Base-by-base conservation (phyloP, 306 rosid species). In the Prunus armeniaca region DNA sequence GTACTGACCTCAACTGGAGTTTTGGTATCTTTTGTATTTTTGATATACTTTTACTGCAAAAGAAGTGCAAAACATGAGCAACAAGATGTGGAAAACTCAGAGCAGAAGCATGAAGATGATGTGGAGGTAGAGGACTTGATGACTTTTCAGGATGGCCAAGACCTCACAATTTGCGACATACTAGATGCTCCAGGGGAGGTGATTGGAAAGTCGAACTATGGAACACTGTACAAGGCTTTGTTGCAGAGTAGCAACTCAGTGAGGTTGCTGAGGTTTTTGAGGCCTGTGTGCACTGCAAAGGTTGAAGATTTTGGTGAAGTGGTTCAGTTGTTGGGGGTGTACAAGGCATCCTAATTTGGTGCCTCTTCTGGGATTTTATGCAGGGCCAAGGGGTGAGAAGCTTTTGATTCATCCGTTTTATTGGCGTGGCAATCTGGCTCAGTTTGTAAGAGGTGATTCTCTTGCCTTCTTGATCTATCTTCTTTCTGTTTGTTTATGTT, bases 131-230 rank as follows among this genome's bases (percentile, higher is more conserved):
- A 88, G 80, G 91, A 91, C 49, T 77, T 96, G 84, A 67, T 86
- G 22, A 87, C 67, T 43, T 96, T 92, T 73, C 82, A 87, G 24
- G 96, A 91, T 20, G 99, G 98, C 2, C 84, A 91, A 66, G 89
- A 91, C 74, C 85, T 96, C 64, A 83, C 89, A 58, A 87, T 96
- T 13, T 76, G 86, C 74, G 99, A 96, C 74, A 83, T 96, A 49
- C 80, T 96, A 68, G 99, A 96, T 74, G 99, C 99, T 85, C 98
- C 99, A 0, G 99, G 99, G 0, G 99, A 96, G 77, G 99, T 96
- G 45, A 92, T 93, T 72, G 99, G 99, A 11, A 96, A 96, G 75
- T 93, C 99, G 41, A 86, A 86, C 80, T 84, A 84, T 86, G 97
- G 98, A 0, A 96, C 99, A 11, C 61, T 96, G 76, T 96, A 96